Evolutionary conservation across 1,284 basidiomycete genomes (phyloP).

Genomic region (Ceratobasidium sp.): DNA sequence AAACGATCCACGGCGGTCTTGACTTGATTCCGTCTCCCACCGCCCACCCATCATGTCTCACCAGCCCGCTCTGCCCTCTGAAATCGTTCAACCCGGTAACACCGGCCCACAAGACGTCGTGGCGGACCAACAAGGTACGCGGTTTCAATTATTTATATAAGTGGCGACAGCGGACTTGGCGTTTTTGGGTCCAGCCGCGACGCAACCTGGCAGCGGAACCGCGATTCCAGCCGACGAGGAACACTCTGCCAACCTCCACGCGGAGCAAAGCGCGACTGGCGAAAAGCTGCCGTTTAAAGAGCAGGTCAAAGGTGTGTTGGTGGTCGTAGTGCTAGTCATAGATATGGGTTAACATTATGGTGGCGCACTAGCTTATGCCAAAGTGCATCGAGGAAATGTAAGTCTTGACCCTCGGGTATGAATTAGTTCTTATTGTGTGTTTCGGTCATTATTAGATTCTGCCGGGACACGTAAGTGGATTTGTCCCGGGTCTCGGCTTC

Average conservation of each 20-base stretch:
- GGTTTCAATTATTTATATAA: too few species aligned
- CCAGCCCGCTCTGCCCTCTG: constrained; percentile 33
- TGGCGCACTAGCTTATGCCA: constrained; percentile 21
- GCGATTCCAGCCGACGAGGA: constrained; percentile 12
- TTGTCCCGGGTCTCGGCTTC: not conserved
- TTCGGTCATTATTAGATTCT: not conserved
- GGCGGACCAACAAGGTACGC: constrained; percentile 30
- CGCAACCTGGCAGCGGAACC: constrained; percentile 30
- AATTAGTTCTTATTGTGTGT: not conserved
- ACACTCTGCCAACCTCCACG: constrained; percentile 29
- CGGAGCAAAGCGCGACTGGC: not conserved
- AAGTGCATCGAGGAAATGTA: constrained; percentile 30
- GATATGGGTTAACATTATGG: not conserved
- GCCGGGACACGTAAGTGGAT: constrained; percentile 31
- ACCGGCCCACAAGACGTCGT: constrained; percentile 4
- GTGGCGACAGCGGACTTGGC: too few species aligned
- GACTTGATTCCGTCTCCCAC: not conserved
- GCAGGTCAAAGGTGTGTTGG: constrained; percentile 31
- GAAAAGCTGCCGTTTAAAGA: constrained; percentile 35
- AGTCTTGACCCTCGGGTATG: not conserved
- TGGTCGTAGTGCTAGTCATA: not conserved
- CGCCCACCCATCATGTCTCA: not conserved
- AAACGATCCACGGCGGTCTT: not conserved
- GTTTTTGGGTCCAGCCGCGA: constrained; percentile 7
- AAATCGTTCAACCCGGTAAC: constrained; percentile 6